phyloP scores from a whole-genome alignment of 805 yeast genomes.

The Kazachstania kunashirensis region DNA sequence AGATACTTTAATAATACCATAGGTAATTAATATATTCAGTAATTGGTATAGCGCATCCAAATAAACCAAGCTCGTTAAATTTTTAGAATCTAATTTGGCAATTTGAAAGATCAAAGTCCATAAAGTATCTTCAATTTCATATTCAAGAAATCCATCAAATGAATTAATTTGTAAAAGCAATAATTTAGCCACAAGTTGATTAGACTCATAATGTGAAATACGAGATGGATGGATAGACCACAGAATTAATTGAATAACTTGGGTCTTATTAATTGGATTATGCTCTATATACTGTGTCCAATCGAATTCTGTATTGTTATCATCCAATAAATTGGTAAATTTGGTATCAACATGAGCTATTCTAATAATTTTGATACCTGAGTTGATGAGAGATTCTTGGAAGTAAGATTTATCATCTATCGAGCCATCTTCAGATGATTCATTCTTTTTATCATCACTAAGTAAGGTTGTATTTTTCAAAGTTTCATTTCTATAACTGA shows the following conservation, averaged over 20 bases:
- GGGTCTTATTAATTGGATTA: constrained; percentile 15
- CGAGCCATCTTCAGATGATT: not conserved
- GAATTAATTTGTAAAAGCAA: constrained; percentile 23
- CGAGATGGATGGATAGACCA: constrained; percentile 29
- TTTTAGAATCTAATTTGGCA: constrained; percentile 29
- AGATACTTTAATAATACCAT: constrained; percentile 37
- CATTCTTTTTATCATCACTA: not conserved
- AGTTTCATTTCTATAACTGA: constrained; percentile 63
- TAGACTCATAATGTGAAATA: constrained; percentile 23
- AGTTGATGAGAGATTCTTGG: not conserved
- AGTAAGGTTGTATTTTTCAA: constrained; percentile 42
- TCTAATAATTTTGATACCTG: constrained; percentile 26
- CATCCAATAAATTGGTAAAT: constrained; percentile 21
- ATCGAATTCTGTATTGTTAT: constrained; percentile 22
- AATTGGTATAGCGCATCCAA: constrained; percentile 35
- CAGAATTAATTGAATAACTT: constrained; percentile 22
- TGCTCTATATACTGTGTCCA: constrained; percentile 27
- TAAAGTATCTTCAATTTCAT: constrained; percentile 30
- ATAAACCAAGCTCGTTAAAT: constrained; percentile 13
- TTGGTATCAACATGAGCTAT: constrained; percentile 17
- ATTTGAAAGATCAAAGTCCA: constrained; percentile 31
- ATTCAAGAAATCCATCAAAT: constrained; percentile 22
- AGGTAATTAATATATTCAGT: constrained; percentile 34
- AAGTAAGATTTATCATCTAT: constrained; percentile 1
- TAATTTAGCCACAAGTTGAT: constrained; percentile 24